Evolutionary conservation across 192 early-diverging fungal species (phyloP).

Genomic region (Backusella westeae): DNA sequence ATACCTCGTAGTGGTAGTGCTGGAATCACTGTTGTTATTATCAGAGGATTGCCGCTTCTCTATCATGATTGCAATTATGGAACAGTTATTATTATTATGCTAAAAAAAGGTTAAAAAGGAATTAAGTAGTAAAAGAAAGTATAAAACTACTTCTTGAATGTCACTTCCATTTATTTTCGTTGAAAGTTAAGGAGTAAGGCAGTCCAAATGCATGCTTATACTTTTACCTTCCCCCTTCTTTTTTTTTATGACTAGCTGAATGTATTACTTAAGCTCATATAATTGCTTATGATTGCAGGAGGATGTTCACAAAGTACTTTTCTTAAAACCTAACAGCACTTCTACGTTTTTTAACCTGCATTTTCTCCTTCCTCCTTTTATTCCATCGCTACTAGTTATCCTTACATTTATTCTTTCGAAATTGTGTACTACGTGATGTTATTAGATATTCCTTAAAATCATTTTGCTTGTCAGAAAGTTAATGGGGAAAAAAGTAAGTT

Average conservation of each 20-base stretch:
- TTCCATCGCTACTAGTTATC: background rate
- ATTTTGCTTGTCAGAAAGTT: background rate
- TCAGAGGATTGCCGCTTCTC: background rate
- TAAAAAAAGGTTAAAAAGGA: background rate
- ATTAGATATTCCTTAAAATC: background rate
- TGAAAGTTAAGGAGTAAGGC: constrained; percentile 9
- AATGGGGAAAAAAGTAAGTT: background rate
- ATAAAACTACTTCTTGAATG: background rate
- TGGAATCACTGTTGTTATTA: background rate
- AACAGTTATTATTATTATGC: background rate
- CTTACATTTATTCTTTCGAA: background rate
- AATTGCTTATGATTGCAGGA: background rate
- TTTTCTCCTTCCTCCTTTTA: background rate
- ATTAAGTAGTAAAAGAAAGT: background rate
- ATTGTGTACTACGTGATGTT: background rate
- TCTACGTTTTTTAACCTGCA: background rate
- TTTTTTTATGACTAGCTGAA: background rate
- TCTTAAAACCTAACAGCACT: background rate
- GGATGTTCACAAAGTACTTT: background rate
- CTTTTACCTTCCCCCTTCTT: background rate
- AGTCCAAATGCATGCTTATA: background rate
- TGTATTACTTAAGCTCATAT: background rate
- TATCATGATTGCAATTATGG: background rate
- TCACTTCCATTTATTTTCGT: background rate
- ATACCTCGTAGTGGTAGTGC: background rate